These are phyloP conservation scores for Phytophthora citricola DNA, from an alignment of 352 stramenopile genomes.

Conservation along the genomic window DNA sequence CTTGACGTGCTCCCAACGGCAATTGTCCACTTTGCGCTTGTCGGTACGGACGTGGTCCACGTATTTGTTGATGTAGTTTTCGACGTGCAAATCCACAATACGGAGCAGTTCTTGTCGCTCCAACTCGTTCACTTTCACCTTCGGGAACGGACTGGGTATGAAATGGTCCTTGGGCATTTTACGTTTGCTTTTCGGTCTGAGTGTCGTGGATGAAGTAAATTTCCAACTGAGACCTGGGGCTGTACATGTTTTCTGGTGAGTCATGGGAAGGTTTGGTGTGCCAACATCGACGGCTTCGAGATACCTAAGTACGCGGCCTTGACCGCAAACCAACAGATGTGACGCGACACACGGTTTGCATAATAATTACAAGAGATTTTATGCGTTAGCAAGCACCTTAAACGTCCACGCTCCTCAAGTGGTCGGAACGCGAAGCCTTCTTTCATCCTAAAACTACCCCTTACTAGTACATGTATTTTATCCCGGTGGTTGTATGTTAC, in stretches of 20 bases:
- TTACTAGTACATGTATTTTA: too few species aligned
- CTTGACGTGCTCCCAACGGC: conserved; percentile 32
- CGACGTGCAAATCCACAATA: conserved; percentile 21
- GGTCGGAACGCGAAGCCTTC: not conserved
- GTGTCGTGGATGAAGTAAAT: conserved; percentile 14
- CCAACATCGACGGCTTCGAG: conserved; percentile 5
- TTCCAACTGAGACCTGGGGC: conserved; percentile 14
- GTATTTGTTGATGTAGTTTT: conserved; percentile 32
- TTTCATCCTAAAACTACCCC: not conserved
- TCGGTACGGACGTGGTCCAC: conserved; percentile 23
- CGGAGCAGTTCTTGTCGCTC: conserved; percentile 20
- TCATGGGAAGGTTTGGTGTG: conserved; percentile 4
- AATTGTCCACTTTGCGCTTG: conserved; percentile 26
- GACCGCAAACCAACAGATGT: conserved; percentile 11
- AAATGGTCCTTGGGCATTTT: conserved; percentile 26
- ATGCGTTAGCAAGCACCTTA: conserved; percentile 12
- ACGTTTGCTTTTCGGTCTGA: not conserved
- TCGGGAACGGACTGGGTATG: conserved; percentile 18
- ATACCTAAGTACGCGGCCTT: conserved; percentile 21
- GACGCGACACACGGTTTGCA: conserved; percentile 3
- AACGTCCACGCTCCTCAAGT: conserved; percentile 26
- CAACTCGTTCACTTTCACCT: conserved; percentile 16
- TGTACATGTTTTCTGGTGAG: not conserved
- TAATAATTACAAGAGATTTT: conserved; percentile 12
- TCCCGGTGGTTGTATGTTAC: not conserved